These are phyloP conservation scores for Cucurbita maxima DNA, from an alignment of 306 rosid genomes.

Conservation along the genomic window DNA sequence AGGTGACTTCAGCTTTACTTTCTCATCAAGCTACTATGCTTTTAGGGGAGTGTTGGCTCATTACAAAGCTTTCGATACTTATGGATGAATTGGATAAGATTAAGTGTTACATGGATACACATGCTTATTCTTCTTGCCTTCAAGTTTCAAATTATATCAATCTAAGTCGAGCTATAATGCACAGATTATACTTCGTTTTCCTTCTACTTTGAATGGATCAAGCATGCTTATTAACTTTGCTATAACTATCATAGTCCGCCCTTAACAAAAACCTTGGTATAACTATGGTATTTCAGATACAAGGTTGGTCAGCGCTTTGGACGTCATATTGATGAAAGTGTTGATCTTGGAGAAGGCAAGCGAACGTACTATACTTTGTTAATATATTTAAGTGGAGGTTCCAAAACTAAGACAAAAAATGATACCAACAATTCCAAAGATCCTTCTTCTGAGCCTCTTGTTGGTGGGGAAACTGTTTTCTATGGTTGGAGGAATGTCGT, in stretches of 20 bases:
- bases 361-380: slow-evolving; percentile 67
- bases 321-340: slow-evolving; percentile 83
- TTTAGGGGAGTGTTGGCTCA: background rate
- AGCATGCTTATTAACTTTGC: background rate
- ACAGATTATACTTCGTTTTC: background rate
- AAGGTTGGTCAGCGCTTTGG: slow-evolving; percentile 80
- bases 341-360: slow-evolving; percentile 59
- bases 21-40: background rate
- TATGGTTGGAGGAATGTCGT: slow-evolving; percentile 60
- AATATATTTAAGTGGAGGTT: slow-evolving; percentile 75
- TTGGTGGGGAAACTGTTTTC: slow-evolving; percentile 91
- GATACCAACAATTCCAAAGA: slow-evolving; percentile 16
- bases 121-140: background rate
- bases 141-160: background rate
- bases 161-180: background rate
- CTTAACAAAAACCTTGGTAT: background rate
- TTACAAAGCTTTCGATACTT: background rate
- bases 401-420: slow-evolving; percentile 33
- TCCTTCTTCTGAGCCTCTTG: slow-evolving; percentile 39
- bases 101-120: background rate
- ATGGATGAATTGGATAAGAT: background rate
- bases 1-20: slow-evolving; percentile 29
- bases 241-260: background rate
- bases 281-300: slow-evolving; percentile 35
- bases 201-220: background rate